phyloP scores from a whole-genome alignment of 805 yeast species.

The Saccharomycopsis javanensis region DNA sequence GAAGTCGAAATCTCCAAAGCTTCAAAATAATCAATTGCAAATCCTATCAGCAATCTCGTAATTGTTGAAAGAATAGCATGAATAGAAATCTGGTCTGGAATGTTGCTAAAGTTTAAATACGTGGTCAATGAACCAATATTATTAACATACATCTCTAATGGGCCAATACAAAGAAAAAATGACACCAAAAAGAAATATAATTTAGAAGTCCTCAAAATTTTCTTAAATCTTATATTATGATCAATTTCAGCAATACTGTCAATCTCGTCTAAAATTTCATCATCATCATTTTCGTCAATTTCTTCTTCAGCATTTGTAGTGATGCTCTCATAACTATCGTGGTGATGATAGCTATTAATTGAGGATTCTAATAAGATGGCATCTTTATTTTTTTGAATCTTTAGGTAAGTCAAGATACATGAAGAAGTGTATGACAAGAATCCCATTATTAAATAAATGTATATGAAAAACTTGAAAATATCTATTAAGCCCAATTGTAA shows the following conservation, averaged over 20 bases:
- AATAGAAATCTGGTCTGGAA: slow-evolving; percentile 43
- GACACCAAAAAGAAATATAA: slow-evolving; percentile 57
- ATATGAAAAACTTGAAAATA: slow-evolving; percentile 44
- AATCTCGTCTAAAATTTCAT: slow-evolving; percentile 57
- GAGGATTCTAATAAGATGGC: slow-evolving; percentile 1
- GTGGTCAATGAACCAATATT: slow-evolving; percentile 69
- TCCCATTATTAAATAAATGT: slow-evolving; percentile 47
- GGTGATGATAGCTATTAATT: background rate
- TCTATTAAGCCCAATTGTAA: slow-evolving; percentile 35
- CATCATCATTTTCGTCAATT: slow-evolving; percentile 23
- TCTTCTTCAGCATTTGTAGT: slow-evolving; percentile 23
- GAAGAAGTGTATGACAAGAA: slow-evolving; percentile 53
- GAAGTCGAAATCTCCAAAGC: background rate
- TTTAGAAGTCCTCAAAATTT: slow-evolving; percentile 41
- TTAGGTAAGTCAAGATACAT: slow-evolving; percentile 41
- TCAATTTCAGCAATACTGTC: slow-evolving; percentile 48
- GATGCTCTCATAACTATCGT: slow-evolving; percentile 17
- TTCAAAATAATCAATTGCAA: slow-evolving; percentile 52
- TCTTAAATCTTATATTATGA: slow-evolving; percentile 8
- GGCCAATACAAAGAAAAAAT: slow-evolving; percentile 65
- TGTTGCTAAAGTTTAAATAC: slow-evolving; percentile 24
- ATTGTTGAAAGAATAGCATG: slow-evolving; percentile 62
- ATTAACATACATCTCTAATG: slow-evolving; percentile 75
- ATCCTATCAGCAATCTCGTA: slow-evolving; percentile 59
- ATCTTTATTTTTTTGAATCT: slow-evolving; percentile 30